Base-by-base conservation (phyloP, 108 stramenopile genomes). In the Cyclotella sp. region DNA sequence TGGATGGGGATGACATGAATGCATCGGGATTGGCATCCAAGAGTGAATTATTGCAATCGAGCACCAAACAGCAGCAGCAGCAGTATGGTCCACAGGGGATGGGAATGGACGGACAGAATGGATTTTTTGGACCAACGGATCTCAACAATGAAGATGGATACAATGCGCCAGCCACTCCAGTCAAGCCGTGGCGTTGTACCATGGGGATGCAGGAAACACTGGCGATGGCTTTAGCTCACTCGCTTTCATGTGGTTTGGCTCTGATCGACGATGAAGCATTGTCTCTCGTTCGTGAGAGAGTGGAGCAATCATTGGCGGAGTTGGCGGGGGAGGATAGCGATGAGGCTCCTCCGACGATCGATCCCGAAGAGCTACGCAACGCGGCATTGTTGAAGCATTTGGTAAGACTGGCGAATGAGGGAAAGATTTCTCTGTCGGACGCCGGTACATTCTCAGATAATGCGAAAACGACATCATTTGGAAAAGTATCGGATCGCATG, bases 171-270 rank as follows among this genome's bases (percentile, higher is more conserved):
- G 22, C 52, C 8, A 43, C 51, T 21, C 72, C 76, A 40, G 30
- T 44, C 0, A 69, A 42, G 41, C 68, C 77, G 5, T 79, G 78
- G 72, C 47, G 75, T 41, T 83, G 82, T 45, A 96, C 95, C 19
- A 71, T 93, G 79, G 85, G 85, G 9, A 94, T 94, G 93, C 95
- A 96, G 75, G 95, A 96, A 74, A 96, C 95, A 5, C 66, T 91
- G 1, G 88, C 89, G 30, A 86, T 91, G 92, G 88, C 91, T 49
- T 81, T 95, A 79, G 94, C 94, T 27, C 94, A 95, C 70, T 91
- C 91, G 4, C 51, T 91, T 19, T 89, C 89, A 16, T 89, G 90
- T 71, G 94, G 88, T 22, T 57, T 91, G 61, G 80, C 92, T 9
- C 72, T 92, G 52, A 66, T 95, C 41, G 94, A 95, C 45, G 94